These are phyloP conservation scores for Quercus wislizeni DNA, from an alignment of 306 rosid species.

Conservation along the genomic window DNA sequence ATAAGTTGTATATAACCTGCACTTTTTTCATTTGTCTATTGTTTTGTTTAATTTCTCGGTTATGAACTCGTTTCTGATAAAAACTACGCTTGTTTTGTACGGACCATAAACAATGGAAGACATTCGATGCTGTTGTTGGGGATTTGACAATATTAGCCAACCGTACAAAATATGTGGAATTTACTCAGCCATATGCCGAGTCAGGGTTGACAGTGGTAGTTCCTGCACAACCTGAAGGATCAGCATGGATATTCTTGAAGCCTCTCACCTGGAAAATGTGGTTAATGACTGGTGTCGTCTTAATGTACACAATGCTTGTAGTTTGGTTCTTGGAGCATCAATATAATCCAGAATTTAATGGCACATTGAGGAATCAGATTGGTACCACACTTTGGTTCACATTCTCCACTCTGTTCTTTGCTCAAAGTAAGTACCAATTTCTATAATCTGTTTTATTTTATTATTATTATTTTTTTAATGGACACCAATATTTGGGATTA, in stretches of 20 bases:
- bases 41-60: background rate
- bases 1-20: too few relatives aligned
- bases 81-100: background rate
- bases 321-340: conserved; percentile 36
- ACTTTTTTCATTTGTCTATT: background rate
- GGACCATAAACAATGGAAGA: conserved; percentile 20
- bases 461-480: too few relatives aligned
- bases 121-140: conserved; percentile 29
- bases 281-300: conserved; percentile 1
- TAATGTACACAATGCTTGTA: conserved; percentile 25
- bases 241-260: conserved; percentile 24
- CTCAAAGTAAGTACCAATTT: conserved; percentile 23
- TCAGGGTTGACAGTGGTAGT: conserved; percentile 28
- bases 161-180: conserved; percentile 16
- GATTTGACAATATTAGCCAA: conserved; percentile 27
- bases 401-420: conserved; percentile 37
- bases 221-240: conserved; percentile 1
- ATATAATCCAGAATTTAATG: conserved; percentile 21
- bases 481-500: too few relatives aligned
- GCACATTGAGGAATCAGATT: conserved; percentile 31
- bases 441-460: too few relatives aligned
- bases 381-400: conserved; percentile 33
- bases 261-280: conserved; percentile 38
- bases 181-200: conserved; percentile 30
- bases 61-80: background rate